These are phyloP conservation scores for Fusarium temperatum DNA, from an alignment of 2,329 filamentous ascomycete genomes.

Conservation along the genomic window DNA sequence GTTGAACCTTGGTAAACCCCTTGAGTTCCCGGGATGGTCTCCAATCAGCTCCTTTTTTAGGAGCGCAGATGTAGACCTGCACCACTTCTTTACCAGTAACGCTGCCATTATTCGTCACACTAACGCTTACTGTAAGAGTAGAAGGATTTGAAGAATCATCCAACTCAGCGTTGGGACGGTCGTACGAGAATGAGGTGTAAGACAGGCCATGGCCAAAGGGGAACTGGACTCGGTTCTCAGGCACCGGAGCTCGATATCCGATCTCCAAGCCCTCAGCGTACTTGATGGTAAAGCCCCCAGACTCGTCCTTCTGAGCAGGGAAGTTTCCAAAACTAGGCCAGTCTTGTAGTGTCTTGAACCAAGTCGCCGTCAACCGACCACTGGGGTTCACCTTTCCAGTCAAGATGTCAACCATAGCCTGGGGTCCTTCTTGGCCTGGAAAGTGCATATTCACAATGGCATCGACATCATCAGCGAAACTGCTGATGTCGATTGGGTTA, in stretches of 20 bases:
- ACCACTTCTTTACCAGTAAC: slow-evolving; percentile 19
- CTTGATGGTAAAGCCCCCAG: background rate
- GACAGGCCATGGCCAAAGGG: slow-evolving; percentile 24
- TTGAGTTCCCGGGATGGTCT: slow-evolving; percentile 23
- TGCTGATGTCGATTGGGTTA: background rate
- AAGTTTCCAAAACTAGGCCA: slow-evolving; percentile 2
- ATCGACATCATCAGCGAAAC: background rate
- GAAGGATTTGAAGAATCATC: background rate
- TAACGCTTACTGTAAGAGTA: fast-evolving
- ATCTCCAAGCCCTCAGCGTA: slow-evolving; percentile 21
- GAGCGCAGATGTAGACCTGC: slow-evolving; percentile 1
- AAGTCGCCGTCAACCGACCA: background rate
- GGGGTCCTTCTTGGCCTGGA: background rate
- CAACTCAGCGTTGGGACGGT: background rate
- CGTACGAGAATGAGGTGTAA: slow-evolving; percentile 9
- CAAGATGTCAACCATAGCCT: background rate
- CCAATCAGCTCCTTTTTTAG: background rate
- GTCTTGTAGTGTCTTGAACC: background rate
- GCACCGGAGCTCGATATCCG: slow-evolving; percentile 11
- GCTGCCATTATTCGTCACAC: slow-evolving; percentile 3
- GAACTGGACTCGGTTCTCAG: background rate
- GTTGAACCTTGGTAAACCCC: slow-evolving; percentile 9
- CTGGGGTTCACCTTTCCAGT: background rate
- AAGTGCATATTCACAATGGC: background rate
- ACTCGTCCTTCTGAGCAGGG: background rate